phyloP scores from a whole-genome alignment of 2,329 filamentous ascomycete genomes.

The Botryotinia calthae region DNA sequence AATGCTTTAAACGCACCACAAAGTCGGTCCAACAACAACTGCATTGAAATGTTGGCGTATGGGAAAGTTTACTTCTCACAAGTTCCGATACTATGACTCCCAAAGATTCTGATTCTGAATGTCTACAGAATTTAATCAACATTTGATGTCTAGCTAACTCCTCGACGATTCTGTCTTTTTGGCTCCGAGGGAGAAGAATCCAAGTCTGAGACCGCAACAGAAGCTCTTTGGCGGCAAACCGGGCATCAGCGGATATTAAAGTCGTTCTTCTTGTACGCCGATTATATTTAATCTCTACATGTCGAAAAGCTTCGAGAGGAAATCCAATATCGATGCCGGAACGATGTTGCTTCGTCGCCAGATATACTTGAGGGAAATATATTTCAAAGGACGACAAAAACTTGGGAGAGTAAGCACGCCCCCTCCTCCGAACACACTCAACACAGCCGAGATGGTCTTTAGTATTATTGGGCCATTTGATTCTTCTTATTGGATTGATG shows the following conservation, averaged over 20 bases:
- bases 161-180: conserved; percentile 20
- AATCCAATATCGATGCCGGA: conserved; percentile 7
- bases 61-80: conserved; percentile 18
- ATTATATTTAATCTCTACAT: not conserved
- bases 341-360: conserved; percentile 1
- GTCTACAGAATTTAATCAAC: conserved; percentile 16
- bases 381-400: not conserved
- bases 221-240: conserved; percentile 11
- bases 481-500: not conserved
- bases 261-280: not conserved
- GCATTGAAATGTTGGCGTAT: conserved; percentile 22
- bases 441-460: not conserved
- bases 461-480: not conserved
- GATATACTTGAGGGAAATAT: conserved; percentile 3
- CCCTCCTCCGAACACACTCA: not conserved
- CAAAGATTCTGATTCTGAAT: conserved; percentile 15
- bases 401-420: not conserved
- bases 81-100: conserved; percentile 17
- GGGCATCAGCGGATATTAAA: conserved; percentile 12
- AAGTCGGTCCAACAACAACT: conserved; percentile 25
- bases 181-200: conserved; percentile 23
- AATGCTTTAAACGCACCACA: conserved; percentile 22
- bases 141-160: not conserved
- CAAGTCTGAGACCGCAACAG: conserved; percentile 28
- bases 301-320: not conserved